A percentile compares a stretch with the other conserved stretches of the same genome.
These are phyloP conservation scores for Zychaea mexicana DNA, from an alignment of 371 early-diverging fungal species.

Conservation along the genomic window DNA sequence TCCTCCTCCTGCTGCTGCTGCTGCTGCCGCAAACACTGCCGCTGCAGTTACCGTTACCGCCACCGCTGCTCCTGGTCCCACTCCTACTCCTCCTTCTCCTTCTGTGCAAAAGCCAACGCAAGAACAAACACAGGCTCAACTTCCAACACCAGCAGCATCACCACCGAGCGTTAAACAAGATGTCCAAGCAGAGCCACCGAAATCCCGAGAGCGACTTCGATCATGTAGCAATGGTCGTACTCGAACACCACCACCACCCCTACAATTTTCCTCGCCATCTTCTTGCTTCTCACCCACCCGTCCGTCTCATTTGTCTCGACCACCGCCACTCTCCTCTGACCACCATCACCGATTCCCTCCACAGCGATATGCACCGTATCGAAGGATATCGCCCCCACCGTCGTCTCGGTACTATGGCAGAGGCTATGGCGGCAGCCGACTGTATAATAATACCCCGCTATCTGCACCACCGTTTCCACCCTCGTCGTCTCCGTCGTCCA, in stretches of 20 bases:
- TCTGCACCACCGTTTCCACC: constrained; percentile 10
- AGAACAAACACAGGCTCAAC: not conserved
- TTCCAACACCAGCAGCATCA: constrained; percentile 1
- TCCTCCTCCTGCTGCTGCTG: not conserved
- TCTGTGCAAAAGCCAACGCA: too few relatives aligned
- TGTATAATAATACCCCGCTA: not conserved
- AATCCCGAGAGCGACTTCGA: constrained; percentile 12
- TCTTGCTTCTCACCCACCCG: constrained; percentile 8
- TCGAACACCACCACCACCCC: constrained; percentile 7
- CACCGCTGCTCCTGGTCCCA: too few relatives aligned
- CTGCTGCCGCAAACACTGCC: not conserved
- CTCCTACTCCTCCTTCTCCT: too few relatives aligned
- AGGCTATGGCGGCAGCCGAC: not conserved
- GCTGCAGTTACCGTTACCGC: not conserved
- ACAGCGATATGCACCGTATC: constrained; percentile 3
- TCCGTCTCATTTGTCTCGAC: not conserved
- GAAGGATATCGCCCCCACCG: not conserved
- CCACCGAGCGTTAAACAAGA: not conserved
- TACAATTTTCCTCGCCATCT: constrained; percentile 9
- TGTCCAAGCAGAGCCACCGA: not conserved
- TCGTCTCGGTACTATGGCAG: constrained; percentile 4
- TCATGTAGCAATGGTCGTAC: constrained; percentile 7
- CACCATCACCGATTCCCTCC: constrained; percentile 7
- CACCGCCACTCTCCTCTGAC: not conserved
- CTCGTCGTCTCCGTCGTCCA: constrained; percentile 6